A percentile compares a stretch with the other conserved stretches of the same genome.
phyloP scores from a whole-genome alignment of 2,329 filamentous ascomycete species.

The Alternaria conjuncta region DNA sequence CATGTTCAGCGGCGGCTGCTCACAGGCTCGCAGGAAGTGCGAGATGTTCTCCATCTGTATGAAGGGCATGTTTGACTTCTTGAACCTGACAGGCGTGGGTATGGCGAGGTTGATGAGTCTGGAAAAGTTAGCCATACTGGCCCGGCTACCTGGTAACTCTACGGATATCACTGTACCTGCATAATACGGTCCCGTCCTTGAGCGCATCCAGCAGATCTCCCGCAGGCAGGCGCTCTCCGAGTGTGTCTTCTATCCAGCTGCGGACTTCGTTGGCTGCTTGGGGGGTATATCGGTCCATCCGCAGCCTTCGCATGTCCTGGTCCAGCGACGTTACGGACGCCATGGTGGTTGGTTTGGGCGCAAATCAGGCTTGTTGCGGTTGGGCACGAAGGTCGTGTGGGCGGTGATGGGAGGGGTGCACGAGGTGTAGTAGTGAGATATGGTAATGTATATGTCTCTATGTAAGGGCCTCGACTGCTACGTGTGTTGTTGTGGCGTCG shows the following conservation, averaged over 20 bases:
- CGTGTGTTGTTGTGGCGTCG: background rate
- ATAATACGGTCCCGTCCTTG: constrained; percentile 90
- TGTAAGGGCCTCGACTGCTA: background rate
- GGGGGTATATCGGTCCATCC: constrained; percentile 91
- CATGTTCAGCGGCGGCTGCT: constrained; percentile 81
- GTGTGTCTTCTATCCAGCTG: constrained; percentile 81
- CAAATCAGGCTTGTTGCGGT: constrained; percentile 15
- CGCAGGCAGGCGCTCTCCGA: constrained; percentile 74
- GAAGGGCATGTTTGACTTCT: constrained; percentile 93
- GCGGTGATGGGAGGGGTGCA: background rate
- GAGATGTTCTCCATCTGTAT: constrained; percentile 99
- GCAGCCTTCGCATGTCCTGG: constrained; percentile 92
- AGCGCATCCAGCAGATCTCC: constrained; percentile 83
- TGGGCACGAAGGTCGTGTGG: constrained; percentile 10
- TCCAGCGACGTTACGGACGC: constrained; percentile 92
- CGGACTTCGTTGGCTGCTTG: constrained; percentile 85
- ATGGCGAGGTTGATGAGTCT: constrained; percentile 83
- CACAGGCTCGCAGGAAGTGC: constrained; percentile 89
- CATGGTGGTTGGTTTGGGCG: constrained; percentile 61
- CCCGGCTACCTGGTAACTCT: background rate
- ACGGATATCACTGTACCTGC: constrained; percentile 71
- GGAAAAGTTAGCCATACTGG: background rate
- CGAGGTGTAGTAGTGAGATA: background rate
- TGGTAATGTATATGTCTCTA: background rate
- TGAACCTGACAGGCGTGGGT: constrained; percentile 84